Percentiles rank a stretch among this genome's conserved stretches.
These are phyloP conservation scores for Stemphylium lycopersici DNA, from an alignment of 2,329 filamentous ascomycete genomes.

Conservation along the genomic window DNA sequence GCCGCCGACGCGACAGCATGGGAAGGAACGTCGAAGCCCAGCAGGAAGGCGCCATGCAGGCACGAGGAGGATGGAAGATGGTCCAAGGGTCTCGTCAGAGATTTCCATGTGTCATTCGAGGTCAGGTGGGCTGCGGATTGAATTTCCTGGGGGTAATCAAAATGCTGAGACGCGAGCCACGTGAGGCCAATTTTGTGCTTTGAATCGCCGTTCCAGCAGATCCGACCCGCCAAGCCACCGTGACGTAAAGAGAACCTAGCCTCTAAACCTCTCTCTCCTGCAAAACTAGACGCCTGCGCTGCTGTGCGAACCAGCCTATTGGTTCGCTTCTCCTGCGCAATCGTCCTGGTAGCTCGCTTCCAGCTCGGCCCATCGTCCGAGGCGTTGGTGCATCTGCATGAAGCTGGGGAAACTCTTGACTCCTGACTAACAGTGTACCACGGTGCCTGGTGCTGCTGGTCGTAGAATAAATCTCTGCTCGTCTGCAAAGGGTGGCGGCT, in stretches of 20 bases:
- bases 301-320: conserved; percentile 12
- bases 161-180: conserved; percentile 17
- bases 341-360: conserved; percentile 28
- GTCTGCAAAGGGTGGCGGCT: conserved; percentile 12
- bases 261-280: conserved; percentile 27
- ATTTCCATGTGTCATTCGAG: conserved; percentile 40
- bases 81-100: conserved; percentile 29
- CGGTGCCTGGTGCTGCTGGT: conserved; percentile 36
- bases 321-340: conserved; percentile 27
- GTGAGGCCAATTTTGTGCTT: conserved; percentile 24
- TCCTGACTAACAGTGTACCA: conserved; percentile 43
- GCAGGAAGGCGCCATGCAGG: conserved; percentile 22
- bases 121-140: conserved; percentile 18
- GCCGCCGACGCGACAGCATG: conserved; percentile 16
- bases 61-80: conserved; percentile 32
- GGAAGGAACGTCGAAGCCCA: conserved; percentile 20
- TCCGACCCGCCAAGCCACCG: conserved; percentile 16
- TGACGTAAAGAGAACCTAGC: conserved; percentile 36
- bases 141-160: conserved; percentile 25
- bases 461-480: conserved; percentile 33
- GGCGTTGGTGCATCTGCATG: conserved; percentile 32
- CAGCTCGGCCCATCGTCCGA: conserved; percentile 33
- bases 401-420: conserved; percentile 35
- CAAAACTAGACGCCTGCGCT: conserved; percentile 29
- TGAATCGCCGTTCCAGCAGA: conserved; percentile 15